These are phyloP conservation scores for Cladosporium sp. DNA, from an alignment of 2,329 filamentous ascomycete genomes.

Conservation along the genomic window DNA sequence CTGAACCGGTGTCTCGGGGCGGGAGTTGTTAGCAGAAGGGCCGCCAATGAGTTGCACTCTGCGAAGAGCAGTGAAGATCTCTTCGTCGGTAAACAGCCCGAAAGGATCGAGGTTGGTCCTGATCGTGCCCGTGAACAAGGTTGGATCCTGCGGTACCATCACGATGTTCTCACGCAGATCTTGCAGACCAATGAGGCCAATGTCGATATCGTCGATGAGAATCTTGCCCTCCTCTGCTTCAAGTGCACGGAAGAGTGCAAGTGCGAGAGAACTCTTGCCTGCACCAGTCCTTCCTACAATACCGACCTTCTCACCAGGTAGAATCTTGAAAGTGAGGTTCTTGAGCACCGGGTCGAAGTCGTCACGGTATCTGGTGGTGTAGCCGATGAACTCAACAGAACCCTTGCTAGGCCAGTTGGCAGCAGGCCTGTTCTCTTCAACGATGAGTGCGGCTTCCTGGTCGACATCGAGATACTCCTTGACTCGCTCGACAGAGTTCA, in stretches of 20 bases:
- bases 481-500: constrained; percentile 97
- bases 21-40: constrained; percentile 38
- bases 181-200: constrained; percentile 83
- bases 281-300: constrained; percentile 94
- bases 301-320: constrained; percentile 84
- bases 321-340: constrained; percentile 79
- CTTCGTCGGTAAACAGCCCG: constrained; percentile 77
- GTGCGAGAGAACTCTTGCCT: constrained; percentile 89
- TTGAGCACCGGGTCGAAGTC: constrained; percentile 83
- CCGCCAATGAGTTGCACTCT: constrained; percentile 80
- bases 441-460: constrained; percentile 76
- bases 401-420: constrained; percentile 81
- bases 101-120: constrained; percentile 93
- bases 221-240: constrained; percentile 90
- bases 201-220: constrained; percentile 84
- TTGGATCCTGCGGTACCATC: constrained; percentile 96
- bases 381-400: constrained; percentile 85
- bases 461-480: constrained; percentile 97
- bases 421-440: constrained; percentile 73
- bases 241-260: constrained; percentile 88
- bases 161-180: constrained; percentile 92
- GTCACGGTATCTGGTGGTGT: constrained; percentile 86
- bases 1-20: constrained; percentile 29
- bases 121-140: constrained; percentile 87
- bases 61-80: constrained; percentile 81